Base-by-base conservation (phyloP, 2,329 filamentous ascomycete genomes). In the Trichoderma polysporum region DNA sequence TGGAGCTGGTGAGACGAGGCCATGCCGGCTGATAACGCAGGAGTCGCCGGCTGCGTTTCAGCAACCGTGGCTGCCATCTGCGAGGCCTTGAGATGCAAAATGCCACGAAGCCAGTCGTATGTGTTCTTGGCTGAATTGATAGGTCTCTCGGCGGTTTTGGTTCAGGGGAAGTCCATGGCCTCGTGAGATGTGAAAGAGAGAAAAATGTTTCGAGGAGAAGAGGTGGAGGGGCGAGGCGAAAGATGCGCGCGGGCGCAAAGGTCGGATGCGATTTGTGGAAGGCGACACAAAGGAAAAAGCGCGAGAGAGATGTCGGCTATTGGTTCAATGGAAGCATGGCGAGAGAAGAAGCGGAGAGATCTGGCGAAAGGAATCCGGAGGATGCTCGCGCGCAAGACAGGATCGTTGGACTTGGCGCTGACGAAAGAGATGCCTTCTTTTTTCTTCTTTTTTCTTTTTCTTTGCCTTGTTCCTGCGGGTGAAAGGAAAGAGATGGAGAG, bases 1-100 rank as follows among this genome's bases (percentile, higher is more conserved):
- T 37, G 58, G 52, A 52, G 63, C 25, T 66, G 47, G 29, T 66
- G 53, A 39, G 67, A 50, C 17, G 63, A 63, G 45, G 64, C 41
- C 67, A 57, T 67, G 64, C 58, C 52, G 52, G 19, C 37, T 13
- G 63, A 29, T 63, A 66, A 39, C 63, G 67, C 67, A 59, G 66
- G 33, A 33, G 50, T 53, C 15, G 31, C 64, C 35, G 52, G 57
- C 41, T 66, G 67, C 50, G 56, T 39, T 49, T 70, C 61, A 41
- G 70, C 68, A 62, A 72, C 68, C 15, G 70, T 70, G 58, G 70
- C 69, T 22, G 70, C 70, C 70, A 72, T 72, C 27, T 15, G 54
- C 17, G 41, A 35, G 31, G 27, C 50, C 27, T 12, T 25, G 25
- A 2, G 7, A 27, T 41, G 29, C 13, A 7, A 54, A 41, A 6